Conservation (phyloP, 164 flowering plant species). For the Stephania cephalantha region DNA sequence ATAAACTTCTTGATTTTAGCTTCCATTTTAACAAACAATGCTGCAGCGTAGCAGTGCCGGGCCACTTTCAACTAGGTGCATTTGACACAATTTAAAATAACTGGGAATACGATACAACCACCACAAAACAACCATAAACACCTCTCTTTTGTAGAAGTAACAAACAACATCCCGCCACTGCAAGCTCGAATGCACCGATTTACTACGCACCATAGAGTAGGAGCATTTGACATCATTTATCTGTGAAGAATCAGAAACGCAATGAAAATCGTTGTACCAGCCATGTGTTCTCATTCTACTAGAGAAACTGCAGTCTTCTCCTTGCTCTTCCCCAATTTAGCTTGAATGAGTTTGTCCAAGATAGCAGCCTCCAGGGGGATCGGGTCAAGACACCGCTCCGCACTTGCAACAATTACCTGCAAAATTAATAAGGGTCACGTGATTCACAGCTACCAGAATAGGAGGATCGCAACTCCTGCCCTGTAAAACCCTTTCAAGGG, state of each 20-base stretch:
- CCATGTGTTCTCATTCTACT: background rate
- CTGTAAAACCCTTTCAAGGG: too few relatives aligned
- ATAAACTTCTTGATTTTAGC: background rate
- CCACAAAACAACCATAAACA: background rate
- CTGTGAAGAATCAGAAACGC: background rate
- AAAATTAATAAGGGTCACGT: background rate
- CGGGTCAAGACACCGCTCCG: conserved; percentile 90
- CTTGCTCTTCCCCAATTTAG: conserved; percentile 56
- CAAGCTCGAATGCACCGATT: background rate
- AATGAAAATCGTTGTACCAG: background rate
- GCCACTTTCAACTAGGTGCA: background rate
- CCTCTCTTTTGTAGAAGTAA: background rate
- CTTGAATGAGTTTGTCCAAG: conserved; percentile 86
- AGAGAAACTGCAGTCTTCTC: conserved; percentile 29
- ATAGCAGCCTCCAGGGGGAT: conserved; percentile 85
- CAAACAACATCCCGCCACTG: background rate
- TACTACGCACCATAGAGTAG: background rate
- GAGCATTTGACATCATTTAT: background rate
- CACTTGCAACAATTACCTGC: conserved; percentile 77
- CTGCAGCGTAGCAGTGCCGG: background rate
- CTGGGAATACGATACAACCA: background rate
- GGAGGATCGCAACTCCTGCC: too few relatives aligned
- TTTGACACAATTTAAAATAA: background rate
- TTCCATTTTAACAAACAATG: background rate
- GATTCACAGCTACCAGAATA: too few relatives aligned